phyloP scores from a whole-genome alignment of 257 asterid species.

The Striga asiatica region DNA sequence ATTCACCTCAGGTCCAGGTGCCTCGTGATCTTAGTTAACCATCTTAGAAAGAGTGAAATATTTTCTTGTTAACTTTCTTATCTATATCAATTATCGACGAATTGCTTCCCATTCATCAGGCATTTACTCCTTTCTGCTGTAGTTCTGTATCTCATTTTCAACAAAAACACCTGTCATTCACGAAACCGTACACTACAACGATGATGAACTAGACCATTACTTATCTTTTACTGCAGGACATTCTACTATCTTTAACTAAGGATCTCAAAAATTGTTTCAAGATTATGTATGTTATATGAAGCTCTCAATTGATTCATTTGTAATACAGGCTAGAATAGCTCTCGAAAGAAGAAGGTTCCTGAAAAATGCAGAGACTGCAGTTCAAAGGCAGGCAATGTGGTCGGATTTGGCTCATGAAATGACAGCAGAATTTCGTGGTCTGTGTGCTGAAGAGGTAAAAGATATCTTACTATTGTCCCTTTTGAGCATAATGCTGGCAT shows the following conservation, averaged over 20 bases:
- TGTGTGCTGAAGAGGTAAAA: conserved; percentile 94
- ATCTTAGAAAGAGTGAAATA: too few relatives aligned
- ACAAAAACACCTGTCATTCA: too few relatives aligned
- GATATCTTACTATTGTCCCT: neutral
- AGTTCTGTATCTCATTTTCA: too few relatives aligned
- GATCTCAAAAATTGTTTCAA: neutral
- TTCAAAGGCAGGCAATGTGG: conserved; percentile 92
- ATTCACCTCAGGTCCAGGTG: neutral
- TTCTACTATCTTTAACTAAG: too few relatives aligned
- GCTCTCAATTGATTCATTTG: conserved; percentile 12
- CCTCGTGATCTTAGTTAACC: neutral
- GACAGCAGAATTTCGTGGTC: conserved; percentile 98
- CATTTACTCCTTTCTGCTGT: too few relatives aligned
- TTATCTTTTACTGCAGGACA: too few relatives aligned
- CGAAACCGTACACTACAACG: too few relatives aligned
- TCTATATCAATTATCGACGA: too few relatives aligned
- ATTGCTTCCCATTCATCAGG: too few relatives aligned
- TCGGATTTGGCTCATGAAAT: conserved; percentile 98
- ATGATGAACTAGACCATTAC: too few relatives aligned
- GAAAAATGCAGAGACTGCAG: conserved; percentile 93
- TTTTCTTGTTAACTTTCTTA: too few relatives aligned
- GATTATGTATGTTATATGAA: too few relatives aligned
- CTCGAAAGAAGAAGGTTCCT: conserved; percentile 92
- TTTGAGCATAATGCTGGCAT: neutral
- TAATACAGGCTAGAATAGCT: conserved; percentile 90